phyloP scores from a whole-genome alignment of 2,329 filamentous ascomycete genomes.

The Orbilia brochopaga region DNA sequence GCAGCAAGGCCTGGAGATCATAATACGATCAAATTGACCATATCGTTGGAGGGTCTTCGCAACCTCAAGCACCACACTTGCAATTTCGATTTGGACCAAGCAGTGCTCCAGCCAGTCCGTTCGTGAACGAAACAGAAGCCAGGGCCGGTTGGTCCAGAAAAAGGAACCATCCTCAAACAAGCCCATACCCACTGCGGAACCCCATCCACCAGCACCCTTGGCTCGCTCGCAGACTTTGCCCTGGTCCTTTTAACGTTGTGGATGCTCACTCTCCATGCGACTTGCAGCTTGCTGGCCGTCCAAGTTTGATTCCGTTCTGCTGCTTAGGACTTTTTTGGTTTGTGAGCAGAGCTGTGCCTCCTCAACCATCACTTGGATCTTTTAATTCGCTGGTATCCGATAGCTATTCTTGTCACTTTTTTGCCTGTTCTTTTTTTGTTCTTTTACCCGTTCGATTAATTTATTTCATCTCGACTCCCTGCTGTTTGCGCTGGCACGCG shows the following conservation, averaged over 20 bases:
- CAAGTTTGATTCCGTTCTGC: slow-evolving; percentile 9
- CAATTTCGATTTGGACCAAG: slow-evolving; percentile 46
- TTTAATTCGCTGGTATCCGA: slow-evolving; percentile 20
- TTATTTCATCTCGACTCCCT: slow-evolving; percentile 37
- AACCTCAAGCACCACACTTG: slow-evolving; percentile 39
- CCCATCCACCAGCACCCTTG: slow-evolving; percentile 21
- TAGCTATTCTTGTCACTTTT: slow-evolving; percentile 31
- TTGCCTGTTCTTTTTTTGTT: slow-evolving; percentile 13
- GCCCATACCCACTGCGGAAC: slow-evolving; percentile 44
- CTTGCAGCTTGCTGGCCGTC: slow-evolving; percentile 3
- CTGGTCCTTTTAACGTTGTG: slow-evolving; percentile 22
- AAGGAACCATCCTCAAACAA: slow-evolving; percentile 51
- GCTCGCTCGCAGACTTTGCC: slow-evolving; percentile 28
- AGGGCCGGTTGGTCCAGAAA: background rate
- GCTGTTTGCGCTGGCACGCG: slow-evolving; percentile 37
- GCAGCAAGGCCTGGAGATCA: slow-evolving; percentile 40
- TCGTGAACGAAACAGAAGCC: background rate
- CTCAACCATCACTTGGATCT: background rate
- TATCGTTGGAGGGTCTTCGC: slow-evolving; percentile 15
- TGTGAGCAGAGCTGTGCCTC: background rate
- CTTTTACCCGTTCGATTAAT: slow-evolving; percentile 16
- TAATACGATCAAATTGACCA: slow-evolving; percentile 1
- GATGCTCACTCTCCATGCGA: slow-evolving; percentile 25
- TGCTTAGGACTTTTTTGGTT: slow-evolving; percentile 25
- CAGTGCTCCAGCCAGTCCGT: slow-evolving; percentile 33